Evolutionary conservation across 331 rosid species (phyloP), one percentile per base, ranked within the genome.

Genomic region (Acacia pycnantha): DNA sequence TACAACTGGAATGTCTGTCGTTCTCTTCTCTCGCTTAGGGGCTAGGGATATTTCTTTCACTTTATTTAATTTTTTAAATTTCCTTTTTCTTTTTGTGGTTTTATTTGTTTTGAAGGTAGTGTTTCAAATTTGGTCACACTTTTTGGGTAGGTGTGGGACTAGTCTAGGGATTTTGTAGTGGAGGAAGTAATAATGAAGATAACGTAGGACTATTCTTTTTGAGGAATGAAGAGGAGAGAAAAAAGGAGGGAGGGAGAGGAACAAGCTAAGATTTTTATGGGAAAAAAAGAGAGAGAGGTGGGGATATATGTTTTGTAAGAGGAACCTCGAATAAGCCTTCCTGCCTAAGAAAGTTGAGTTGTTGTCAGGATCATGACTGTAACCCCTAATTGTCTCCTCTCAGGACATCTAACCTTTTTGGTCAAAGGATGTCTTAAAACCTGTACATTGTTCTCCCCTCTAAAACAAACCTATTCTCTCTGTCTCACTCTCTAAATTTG

Each of bases 1-100:
- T 86, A 91, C 97, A 92, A 90, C 98, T 93, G 94, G 98, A 96
- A 93, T 95, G 97, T 95, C 90, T 90, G 94, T 92, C 95, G 85
- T 82, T 77, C 90, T n/a, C n/a, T n/a, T n/a, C n/a, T 78, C 85
- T 82, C 73, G 79, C 84, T 77, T 83, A 43, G 87, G 89, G 91
- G 85, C 76, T 88, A 58, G 87, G 80, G 87, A 83, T 85, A 74
- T 79, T 81, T 77, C 71, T 71, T 56, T 74, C 48, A 71, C 43
- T 44, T 37, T 37, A 29, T 33, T n/a, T 64, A 43, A 1, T 41
- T 43, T 8, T 51, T 76, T 77, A 51, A 11, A 3, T 59, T 59
- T 59, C 11, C 16, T 24, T 24, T 46, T 59, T 24, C 0, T n/a
- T 22, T 22, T 21, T 37, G 56, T 16, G 56, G 22, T 1, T 70